A percentile compares a stretch with the other conserved stretches of the same genome.
Conservation (phyloP, 495 filamentous ascomycete species). For the Talaromyces liani region DNA sequence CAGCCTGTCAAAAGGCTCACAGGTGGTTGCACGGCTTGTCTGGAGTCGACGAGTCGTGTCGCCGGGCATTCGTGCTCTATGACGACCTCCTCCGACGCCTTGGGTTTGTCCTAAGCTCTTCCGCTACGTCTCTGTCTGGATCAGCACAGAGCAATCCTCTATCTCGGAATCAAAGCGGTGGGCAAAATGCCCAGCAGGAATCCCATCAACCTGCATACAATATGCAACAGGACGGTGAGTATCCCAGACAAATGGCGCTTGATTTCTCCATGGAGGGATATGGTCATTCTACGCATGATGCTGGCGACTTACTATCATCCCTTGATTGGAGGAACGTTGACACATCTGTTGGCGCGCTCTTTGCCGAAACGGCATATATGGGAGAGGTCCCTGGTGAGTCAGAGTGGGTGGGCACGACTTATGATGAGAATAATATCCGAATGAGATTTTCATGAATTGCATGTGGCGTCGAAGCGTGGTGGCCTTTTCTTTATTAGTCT, state of each 20-base stretch:
- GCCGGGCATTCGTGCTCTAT: not conserved
- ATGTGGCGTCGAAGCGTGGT: not conserved
- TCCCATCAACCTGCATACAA: not conserved
- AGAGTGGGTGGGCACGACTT: not conserved
- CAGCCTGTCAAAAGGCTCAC: not conserved
- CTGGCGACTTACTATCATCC: not conserved
- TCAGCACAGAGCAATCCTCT: not conserved
- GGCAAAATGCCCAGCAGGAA: not conserved
- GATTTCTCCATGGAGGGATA: not conserved
- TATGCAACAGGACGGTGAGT: not conserved
- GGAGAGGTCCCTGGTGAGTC: not conserved
- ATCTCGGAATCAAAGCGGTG: not conserved
- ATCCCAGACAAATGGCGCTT: not conserved
- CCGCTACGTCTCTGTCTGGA: not conserved
- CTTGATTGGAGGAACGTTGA: not conserved
- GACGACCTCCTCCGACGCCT: not conserved
- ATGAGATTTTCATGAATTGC: not conserved
- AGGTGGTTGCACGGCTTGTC: constrained; percentile 1
- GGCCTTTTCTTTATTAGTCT: not conserved
- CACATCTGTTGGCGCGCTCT: not conserved
- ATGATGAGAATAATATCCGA: not conserved
- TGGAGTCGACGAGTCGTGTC: not conserved
- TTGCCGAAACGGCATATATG: not conserved
- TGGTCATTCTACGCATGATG: not conserved
- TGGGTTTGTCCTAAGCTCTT: not conserved